Conservation (phyloP, 192 early-diverging fungal genomes). For the Linnemannia schmuckeri region DNA sequence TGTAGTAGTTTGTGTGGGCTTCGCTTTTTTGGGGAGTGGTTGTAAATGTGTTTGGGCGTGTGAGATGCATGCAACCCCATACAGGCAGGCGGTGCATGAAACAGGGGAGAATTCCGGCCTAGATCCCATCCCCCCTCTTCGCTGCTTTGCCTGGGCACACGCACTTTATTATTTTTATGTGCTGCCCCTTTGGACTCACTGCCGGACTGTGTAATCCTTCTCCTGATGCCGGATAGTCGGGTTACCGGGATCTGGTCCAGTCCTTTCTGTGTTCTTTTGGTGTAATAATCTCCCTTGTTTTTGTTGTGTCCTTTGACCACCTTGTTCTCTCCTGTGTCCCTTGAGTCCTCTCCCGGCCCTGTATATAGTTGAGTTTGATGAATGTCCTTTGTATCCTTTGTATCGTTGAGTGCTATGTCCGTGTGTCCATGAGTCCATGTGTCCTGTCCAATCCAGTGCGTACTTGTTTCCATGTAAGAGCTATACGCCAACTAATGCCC, state of each 20-base stretch:
- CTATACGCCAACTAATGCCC: neutral
- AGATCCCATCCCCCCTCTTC: neutral
- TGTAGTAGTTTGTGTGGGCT: no score
- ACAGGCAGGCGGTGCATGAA: neutral
- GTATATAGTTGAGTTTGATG: neutral
- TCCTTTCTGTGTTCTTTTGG: neutral
- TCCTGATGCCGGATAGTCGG: neutral
- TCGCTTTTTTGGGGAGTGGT: neutral
- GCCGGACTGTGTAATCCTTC: neutral
- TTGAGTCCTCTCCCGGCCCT: neutral
- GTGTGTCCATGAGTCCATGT: neutral
- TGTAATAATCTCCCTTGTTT: neutral
- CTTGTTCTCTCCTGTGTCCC: neutral
- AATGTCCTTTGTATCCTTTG: neutral
- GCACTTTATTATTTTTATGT: no score
- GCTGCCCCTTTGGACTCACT: neutral
- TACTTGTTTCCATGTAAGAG: neutral
- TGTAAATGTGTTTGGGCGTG: no score
- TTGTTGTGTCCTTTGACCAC: neutral
- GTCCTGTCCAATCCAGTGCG: neutral
- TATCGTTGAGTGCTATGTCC: no score
- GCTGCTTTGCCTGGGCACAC: neutral
- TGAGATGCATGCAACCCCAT: neutral
- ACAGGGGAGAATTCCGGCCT: neutral
- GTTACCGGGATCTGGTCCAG: neutral